Percentiles rank a stretch among this genome's conserved stretches.
These are phyloP conservation scores for Aegilops sharonensis DNA, from an alignment of 176 grass and related monocot species.

Conservation along the genomic window DNA sequence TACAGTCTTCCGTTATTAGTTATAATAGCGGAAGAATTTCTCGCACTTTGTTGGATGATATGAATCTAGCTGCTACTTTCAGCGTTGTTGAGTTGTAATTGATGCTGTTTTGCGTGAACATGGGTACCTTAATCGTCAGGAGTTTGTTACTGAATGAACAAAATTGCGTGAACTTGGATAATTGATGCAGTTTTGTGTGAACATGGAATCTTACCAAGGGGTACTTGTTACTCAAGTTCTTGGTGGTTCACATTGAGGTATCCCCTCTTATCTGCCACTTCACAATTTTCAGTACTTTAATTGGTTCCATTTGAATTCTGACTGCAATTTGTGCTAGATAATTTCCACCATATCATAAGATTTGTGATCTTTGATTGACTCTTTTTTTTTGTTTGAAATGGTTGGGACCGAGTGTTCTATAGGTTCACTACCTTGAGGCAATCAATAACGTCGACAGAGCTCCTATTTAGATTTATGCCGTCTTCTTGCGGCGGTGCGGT, in stretches of 20 bases:
- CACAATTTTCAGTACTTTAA: too few relatives aligned
- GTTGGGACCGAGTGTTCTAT: too few relatives aligned
- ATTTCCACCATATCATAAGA: too few relatives aligned
- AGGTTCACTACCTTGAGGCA: too few relatives aligned
- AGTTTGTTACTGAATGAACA: neutral
- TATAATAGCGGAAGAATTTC: neutral
- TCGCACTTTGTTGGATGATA: neutral
- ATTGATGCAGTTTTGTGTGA: neutral
- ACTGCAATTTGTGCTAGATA: too few relatives aligned
- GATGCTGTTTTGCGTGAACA: neutral
- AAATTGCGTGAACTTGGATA: neutral
- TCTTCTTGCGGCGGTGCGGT: too few relatives aligned
- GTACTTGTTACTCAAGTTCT: neutral
- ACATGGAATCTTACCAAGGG: too few relatives aligned
- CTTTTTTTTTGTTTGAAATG: too few relatives aligned
- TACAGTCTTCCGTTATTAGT: neutral
- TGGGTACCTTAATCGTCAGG: neutral
- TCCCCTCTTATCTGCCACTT: too few relatives aligned
- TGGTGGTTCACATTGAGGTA: neutral
- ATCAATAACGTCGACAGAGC: too few relatives aligned
- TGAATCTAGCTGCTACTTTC: neutral
- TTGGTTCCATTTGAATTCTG: neutral
- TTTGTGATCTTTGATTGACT: too few relatives aligned
- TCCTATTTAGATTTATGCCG: too few relatives aligned
- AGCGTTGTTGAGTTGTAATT: neutral